phyloP scores from a whole-genome alignment of 208 protist genomes.

The Crithidia sp. region DNA sequence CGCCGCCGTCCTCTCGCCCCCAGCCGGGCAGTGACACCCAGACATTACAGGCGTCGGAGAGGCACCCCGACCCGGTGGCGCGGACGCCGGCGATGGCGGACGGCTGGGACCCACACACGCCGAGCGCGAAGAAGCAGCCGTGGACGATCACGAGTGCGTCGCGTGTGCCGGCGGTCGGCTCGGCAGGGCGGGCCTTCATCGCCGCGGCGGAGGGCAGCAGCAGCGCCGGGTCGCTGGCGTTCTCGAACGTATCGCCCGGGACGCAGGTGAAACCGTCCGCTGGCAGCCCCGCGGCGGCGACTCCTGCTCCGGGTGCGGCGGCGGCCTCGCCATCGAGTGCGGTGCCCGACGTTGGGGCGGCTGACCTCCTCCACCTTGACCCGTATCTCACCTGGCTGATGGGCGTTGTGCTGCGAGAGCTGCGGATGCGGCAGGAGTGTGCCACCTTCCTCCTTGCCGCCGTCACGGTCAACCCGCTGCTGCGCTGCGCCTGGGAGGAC shows the following conservation, averaged over 20 bases:
- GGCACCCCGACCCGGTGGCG: too few species aligned
- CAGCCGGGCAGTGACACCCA: too few species aligned
- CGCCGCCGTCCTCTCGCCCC: not conserved
- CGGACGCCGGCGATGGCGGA: not conserved
- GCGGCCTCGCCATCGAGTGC: not conserved
- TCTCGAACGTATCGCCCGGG: constrained; percentile 18
- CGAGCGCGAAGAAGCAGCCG: constrained; percentile 20
- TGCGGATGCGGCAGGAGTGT: constrained; percentile 77
- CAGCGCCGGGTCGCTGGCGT: constrained; percentile 19
- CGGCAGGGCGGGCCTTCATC: not conserved
- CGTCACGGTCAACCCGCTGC: constrained; percentile 64
- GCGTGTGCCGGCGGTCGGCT: not conserved
- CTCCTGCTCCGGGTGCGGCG: not conserved
- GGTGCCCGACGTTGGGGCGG: not conserved
- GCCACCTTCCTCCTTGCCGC: constrained; percentile 69
- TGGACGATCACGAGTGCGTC: constrained; percentile 28
- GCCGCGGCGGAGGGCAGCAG: not conserved
- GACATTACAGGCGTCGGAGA: too few species aligned
- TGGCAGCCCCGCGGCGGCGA: constrained; percentile 1
- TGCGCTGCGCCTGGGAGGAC: constrained; percentile 88
- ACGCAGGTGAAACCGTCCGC: not conserved
- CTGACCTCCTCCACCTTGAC: constrained; percentile 42
- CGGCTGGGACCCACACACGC: constrained; percentile 23
- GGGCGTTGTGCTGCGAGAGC: constrained; percentile 80
- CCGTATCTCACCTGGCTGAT: constrained; percentile 87